Conservation (phyloP, 1,139 yeast genomes). For the Debaryomyces fabryi region DNA sequence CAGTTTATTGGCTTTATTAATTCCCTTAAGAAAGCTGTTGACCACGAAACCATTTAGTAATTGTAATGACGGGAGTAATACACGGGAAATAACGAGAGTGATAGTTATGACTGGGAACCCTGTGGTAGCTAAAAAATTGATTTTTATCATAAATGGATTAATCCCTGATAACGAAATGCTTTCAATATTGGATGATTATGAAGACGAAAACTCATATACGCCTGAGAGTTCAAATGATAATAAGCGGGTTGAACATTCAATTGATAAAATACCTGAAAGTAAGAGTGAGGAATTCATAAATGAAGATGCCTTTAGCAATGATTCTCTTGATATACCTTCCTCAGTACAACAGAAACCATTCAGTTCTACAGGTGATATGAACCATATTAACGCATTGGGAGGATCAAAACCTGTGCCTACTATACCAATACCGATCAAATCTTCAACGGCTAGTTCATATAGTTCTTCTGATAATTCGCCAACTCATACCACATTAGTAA, state of each 20-base stretch:
- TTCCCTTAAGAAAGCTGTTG: slow-evolving; percentile 42
- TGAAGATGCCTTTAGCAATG: background rate
- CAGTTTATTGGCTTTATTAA: slow-evolving; percentile 46
- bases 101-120: slow-evolving; percentile 64
- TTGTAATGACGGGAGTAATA: slow-evolving; percentile 14
- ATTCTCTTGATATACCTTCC: background rate
- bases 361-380: background rate
- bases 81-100: slow-evolving; percentile 46
- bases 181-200: slow-evolving; percentile 8
- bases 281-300: background rate
- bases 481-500: slow-evolving; percentile 27
- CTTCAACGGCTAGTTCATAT: slow-evolving; percentile 17
- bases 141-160: slow-evolving; percentile 56
- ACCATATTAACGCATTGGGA: background rate
- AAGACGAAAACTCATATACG: background rate
- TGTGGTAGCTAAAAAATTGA: slow-evolving; percentile 59
- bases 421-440: slow-evolving; percentile 36
- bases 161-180: slow-evolving; percentile 30
- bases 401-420: slow-evolving; percentile 7
- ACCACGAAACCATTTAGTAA: slow-evolving; percentile 34
- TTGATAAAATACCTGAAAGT: slow-evolving; percentile 3
- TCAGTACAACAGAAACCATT: background rate
- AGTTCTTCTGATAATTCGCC: slow-evolving; percentile 36
- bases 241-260: background rate
- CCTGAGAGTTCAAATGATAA: background rate